phyloP scores from a whole-genome alignment of 176 grass and related monocot genomes.

The Eleusine indica region DNA sequence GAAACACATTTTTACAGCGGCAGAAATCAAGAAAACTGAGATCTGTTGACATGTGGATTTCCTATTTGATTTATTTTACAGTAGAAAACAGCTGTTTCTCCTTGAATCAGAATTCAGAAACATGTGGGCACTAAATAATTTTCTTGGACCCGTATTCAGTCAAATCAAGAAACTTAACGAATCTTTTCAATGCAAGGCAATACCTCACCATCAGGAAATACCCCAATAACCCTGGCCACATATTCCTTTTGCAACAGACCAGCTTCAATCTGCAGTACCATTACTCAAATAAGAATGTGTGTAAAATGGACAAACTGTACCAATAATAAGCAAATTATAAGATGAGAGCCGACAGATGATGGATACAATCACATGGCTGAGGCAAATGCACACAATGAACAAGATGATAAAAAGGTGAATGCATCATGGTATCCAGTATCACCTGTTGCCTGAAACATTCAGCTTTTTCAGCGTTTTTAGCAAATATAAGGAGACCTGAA shows the following conservation, averaged over 20 bases:
- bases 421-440: conserved; percentile 4
- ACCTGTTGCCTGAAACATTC: conserved; percentile 94
- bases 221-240: conserved; percentile 88
- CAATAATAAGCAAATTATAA: conserved; percentile 5
- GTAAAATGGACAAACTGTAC: conserved; percentile 15
- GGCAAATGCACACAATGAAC: conserved; percentile 25
- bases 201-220: conserved; percentile 94
- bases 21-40: too few species aligned
- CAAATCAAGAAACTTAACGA: background rate
- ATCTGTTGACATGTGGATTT: too few species aligned
- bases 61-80: too few species aligned
- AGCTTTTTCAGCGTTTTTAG: conserved; percentile 81
- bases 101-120: too few species aligned
- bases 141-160: background rate
- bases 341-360: background rate
- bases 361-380: conserved; percentile 8
- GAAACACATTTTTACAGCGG: too few species aligned
- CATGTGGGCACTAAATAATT: background rate
- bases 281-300: conserved; percentile 30
- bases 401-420: conserved; percentile 17
- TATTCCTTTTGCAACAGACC: conserved; percentile 88
- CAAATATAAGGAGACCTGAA: conserved; percentile 98
- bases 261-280: conserved; percentile 66
- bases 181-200: background rate
- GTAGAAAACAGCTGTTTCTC: too few species aligned